Conservation (phyloP, 2,329 filamentous ascomycete genomes). For the Phymatotrichopsis omnivora region DNA sequence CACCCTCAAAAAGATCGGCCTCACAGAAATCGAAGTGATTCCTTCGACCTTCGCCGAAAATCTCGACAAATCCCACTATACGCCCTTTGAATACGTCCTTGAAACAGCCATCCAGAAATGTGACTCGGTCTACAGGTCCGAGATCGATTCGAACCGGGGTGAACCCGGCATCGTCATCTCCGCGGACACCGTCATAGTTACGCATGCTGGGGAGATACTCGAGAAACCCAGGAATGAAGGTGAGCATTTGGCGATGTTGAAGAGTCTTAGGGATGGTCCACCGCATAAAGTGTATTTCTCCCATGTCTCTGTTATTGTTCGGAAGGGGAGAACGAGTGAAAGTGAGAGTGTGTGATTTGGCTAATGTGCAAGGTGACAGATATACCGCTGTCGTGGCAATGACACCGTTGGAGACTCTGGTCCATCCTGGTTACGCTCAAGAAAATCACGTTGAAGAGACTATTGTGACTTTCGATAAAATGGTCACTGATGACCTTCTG, state of each 20-base stretch:
- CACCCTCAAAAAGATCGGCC: slow-evolving; percentile 52
- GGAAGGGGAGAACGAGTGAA: neutral
- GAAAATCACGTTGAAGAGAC: slow-evolving; percentile 82
- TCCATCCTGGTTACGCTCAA: slow-evolving; percentile 75
- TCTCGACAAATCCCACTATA: slow-evolving; percentile 61
- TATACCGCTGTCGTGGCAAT: slow-evolving; percentile 76
- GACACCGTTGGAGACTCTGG: slow-evolving; percentile 67
- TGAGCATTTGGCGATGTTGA: slow-evolving; percentile 77
- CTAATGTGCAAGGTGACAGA: slow-evolving; percentile 4
- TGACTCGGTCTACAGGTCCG: slow-evolving; percentile 56
- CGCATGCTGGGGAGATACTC: slow-evolving; percentile 62
- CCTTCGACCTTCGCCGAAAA: slow-evolving; percentile 79
- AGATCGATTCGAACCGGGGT: slow-evolving; percentile 44
- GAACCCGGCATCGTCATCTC: slow-evolving; percentile 81
- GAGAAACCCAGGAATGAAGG: slow-evolving; percentile 81
- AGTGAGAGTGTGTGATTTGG: neutral
- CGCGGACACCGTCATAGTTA: slow-evolving; percentile 84
- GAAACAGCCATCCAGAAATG: slow-evolving; percentile 78
- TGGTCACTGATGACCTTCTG: slow-evolving; percentile 70
- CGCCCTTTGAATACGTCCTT: slow-evolving; percentile 83
- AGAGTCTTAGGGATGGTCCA: slow-evolving; percentile 63
- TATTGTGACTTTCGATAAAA: slow-evolving; percentile 70
- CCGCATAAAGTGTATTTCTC: slow-evolving; percentile 57
- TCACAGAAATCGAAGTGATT: slow-evolving; percentile 70
- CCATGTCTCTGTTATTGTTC: neutral